Conservation (phyloP, 2,329 filamentous ascomycete genomes). For the Dactylonectria macrodidyma region DNA sequence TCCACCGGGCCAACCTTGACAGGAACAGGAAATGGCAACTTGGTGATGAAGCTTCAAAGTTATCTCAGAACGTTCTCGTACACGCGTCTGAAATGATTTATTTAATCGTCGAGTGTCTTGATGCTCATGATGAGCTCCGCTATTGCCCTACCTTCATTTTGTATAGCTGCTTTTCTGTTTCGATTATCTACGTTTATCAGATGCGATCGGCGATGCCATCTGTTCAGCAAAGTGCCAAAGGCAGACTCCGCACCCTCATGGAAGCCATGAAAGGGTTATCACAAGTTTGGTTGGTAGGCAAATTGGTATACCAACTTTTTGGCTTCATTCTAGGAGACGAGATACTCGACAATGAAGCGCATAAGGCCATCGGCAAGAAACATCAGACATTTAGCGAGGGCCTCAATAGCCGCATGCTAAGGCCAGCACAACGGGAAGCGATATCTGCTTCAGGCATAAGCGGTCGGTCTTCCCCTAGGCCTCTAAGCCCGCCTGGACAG, state of each 20-base stretch:
- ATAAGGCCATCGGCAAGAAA: slow-evolving; percentile 89
- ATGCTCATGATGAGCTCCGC: slow-evolving; percentile 84
- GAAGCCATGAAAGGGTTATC: slow-evolving; percentile 92
- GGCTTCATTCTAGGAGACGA: slow-evolving; percentile 98
- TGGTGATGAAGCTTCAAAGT: slow-evolving; percentile 86
- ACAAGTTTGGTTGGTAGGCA: slow-evolving; percentile 96
- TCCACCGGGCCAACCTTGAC: slow-evolving; percentile 97
- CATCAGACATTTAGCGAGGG: slow-evolving; percentile 76
- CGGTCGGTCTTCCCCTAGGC: no score
- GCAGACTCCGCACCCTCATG: slow-evolving; percentile 92
- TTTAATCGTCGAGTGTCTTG: slow-evolving; percentile 92
- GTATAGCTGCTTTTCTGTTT: slow-evolving; percentile 95
- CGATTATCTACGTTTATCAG: slow-evolving; percentile 99
- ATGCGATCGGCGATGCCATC: slow-evolving; percentile 96
- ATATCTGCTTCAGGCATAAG: no score
- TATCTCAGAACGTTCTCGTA: slow-evolving; percentile 95
- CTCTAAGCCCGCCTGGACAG: no score
- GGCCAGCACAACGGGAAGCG: no score
- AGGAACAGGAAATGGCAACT: slow-evolving; percentile 77
- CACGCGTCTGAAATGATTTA: slow-evolving; percentile 98
- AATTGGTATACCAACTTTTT: slow-evolving; percentile 98
- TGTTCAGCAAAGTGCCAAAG: slow-evolving; percentile 90
- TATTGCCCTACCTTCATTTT: slow-evolving; percentile 97
- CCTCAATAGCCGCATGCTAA: slow-evolving; percentile 44
- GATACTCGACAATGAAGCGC: slow-evolving; percentile 88